Conservation (phyloP, 2,329 filamentous ascomycete genomes). For the Xylaria digitata region DNA sequence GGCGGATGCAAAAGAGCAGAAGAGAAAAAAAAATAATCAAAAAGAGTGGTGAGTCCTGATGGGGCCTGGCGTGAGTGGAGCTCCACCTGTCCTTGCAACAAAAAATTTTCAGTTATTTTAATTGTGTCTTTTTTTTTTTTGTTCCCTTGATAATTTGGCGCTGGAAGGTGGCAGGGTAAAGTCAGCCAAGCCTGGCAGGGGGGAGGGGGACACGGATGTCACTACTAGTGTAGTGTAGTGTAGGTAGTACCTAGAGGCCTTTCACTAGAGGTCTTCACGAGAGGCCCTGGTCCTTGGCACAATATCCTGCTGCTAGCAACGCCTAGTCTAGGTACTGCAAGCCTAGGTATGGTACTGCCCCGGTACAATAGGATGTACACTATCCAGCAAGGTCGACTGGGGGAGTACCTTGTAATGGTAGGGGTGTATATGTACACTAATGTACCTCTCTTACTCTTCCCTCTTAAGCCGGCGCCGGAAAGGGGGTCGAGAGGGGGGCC, state of each 20-base stretch:
- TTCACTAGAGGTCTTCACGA: no score
- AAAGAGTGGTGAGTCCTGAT: constrained; percentile 24
- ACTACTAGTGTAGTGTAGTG: neutral
- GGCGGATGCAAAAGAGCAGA: neutral
- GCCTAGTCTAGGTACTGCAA: constrained; percentile 1
- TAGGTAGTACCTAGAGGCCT: no score
- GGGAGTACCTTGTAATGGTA: no score
- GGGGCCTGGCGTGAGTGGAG: constrained; percentile 21
- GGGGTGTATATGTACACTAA: constrained; percentile 1
- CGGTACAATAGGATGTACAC: no score
- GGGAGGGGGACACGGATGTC: constrained; percentile 11
- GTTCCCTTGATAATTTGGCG: constrained; percentile 18
- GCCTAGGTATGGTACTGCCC: no score
- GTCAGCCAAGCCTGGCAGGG: constrained; percentile 24
- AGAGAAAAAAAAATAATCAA: no score
- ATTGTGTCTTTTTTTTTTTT: constrained; percentile 26
- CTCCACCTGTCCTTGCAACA: constrained; percentile 17
- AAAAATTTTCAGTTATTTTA: constrained; percentile 30
- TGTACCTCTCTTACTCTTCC: constrained; percentile 6
- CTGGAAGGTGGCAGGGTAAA: constrained; percentile 28
- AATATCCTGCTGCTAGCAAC: constrained; percentile 26
- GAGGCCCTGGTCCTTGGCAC: constrained; percentile 36
- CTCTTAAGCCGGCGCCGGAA: constrained; percentile 17
- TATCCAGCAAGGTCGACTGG: no score
- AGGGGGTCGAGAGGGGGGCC: constrained; percentile 12